Evolutionary conservation across 345 rosid genomes (phyloP), one percentile per base, ranked within the genome.

Genomic region (Microthlaspi erraticum): DNA sequence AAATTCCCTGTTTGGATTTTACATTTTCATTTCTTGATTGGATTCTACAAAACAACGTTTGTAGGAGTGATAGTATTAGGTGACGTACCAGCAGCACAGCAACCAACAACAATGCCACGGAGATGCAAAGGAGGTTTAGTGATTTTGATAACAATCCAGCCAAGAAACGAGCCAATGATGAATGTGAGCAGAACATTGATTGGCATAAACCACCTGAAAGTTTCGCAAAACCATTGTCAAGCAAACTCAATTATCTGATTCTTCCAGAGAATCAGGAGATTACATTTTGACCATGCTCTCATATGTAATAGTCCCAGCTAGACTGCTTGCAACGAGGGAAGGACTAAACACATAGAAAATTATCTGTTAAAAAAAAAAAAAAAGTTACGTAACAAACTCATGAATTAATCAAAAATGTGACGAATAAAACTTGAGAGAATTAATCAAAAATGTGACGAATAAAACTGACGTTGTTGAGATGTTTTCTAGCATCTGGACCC

Each of bases 331-430:
- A 46, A 88, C 79, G 36, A 82, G 85, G 3, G 88, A 83, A 19
- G 93, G 93, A 74, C 74, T 85, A 77, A 85, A 85, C 48, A 85
- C 87, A 29, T 70, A 84, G 74, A 85, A 88, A 8, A 82, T 84
- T 32, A 85, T 68, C 92, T 82, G 83, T 5, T 31, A n/a, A 37
- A 43, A 5, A 4, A 17, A 46, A 65, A 77, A 10, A 46, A 59
- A 13, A 8, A 8, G 23, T 2, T 31, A 60, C 43, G 66, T 52
- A 37, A 59, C 10, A 10, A 67, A 63, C 52, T 32, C 33, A 66
- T 32, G 5, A 16, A 60, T 12, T 4, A 42, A 12, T 13, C n/a
- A 3, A 3, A 11, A 2, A 6, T n/a, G 8, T 10, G 32, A 55
- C 3, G 9, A 23, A 41, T n/a, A 16, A 43, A 12, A 43, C 79